Evolutionary conservation across 2,329 filamentous ascomycete species (phyloP).

Genomic region (Sporothrix phasma): DNA sequence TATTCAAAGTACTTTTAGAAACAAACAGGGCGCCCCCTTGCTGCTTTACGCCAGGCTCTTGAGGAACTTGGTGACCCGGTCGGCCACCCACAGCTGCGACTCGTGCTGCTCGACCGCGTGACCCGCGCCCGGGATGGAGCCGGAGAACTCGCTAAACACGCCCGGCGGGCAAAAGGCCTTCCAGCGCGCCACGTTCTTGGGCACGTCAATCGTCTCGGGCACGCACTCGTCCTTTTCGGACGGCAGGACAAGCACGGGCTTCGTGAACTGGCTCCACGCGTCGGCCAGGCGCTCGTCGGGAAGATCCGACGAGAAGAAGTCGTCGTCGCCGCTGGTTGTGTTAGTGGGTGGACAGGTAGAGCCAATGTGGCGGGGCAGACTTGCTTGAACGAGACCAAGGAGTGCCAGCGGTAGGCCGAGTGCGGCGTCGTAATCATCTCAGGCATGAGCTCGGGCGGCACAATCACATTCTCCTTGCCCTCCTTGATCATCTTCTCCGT

Average conservation of each 20-base stretch:
- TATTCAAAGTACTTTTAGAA: too few relatives aligned
- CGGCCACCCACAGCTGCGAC: constrained; percentile 40
- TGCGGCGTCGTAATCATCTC: constrained; percentile 35
- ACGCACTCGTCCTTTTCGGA: constrained; percentile 59
- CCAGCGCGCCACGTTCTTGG: constrained; percentile 49
- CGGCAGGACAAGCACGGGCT: constrained; percentile 54
- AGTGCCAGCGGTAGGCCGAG: constrained; percentile 43
- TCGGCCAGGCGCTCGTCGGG: constrained; percentile 40
- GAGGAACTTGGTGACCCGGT: constrained; percentile 39
- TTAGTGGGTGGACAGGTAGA: not conserved
- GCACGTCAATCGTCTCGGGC: constrained; percentile 47
- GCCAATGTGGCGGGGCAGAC: constrained; percentile 20
- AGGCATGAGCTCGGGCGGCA: constrained; percentile 40
- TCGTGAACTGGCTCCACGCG: constrained; percentile 57
- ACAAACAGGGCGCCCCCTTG: not conserved
- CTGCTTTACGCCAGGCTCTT: constrained; percentile 18
- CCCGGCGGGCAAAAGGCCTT: constrained; percentile 32
- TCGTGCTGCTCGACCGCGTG: constrained; percentile 40
- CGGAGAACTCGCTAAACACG: constrained; percentile 41
- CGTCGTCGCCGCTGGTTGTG: constrained; percentile 56
- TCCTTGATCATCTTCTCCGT: constrained; percentile 46
- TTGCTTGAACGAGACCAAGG: constrained; percentile 41
- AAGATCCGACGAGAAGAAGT: constrained; percentile 81
- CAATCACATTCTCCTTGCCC: constrained; percentile 43
- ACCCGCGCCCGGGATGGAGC: constrained; percentile 41